Conservation (phyloP, 495 filamentous ascomycete species). For the Hyaloscypha hepaticicola region DNA sequence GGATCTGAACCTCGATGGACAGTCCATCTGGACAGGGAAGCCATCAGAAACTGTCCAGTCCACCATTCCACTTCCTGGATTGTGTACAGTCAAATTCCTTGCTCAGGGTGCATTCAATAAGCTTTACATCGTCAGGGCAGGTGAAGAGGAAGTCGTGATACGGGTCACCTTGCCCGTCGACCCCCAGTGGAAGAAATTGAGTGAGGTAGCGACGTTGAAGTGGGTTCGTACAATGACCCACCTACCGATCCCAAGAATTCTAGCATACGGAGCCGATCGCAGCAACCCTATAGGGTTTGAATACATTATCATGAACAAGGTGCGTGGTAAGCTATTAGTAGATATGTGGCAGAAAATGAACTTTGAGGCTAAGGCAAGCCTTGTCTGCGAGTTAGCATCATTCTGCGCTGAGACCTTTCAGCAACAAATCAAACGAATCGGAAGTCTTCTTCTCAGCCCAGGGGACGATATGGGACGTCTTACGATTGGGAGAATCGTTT, state of each 20-base stretch:
- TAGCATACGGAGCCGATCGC: constrained; percentile 45
- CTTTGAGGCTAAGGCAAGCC: constrained; percentile 36
- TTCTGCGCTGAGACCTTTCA: not conserved
- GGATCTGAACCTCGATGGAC: constrained; percentile 1
- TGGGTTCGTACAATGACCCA: constrained; percentile 45
- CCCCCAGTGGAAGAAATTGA: constrained; percentile 49
- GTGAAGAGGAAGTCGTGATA: constrained; percentile 40
- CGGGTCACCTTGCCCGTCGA: constrained; percentile 55
- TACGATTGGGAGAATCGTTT: constrained; percentile 31
- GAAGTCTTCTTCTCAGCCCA: constrained; percentile 41
- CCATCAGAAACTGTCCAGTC: not conserved
- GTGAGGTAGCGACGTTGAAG: constrained; percentile 55
- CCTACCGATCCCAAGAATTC: constrained; percentile 51
- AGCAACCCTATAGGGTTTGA: constrained; percentile 54
- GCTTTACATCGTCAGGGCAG: constrained; percentile 36
- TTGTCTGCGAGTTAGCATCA: not conserved
- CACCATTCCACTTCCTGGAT: not conserved
- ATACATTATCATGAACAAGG: constrained; percentile 57
- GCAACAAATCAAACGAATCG: constrained; percentile 37
- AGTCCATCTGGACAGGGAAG: not conserved
- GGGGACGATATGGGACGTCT: too few species aligned
- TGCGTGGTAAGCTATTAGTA: constrained; percentile 42
- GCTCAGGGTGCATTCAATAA: constrained; percentile 7
- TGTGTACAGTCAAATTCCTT: not conserved
- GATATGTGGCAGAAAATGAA: constrained; percentile 43